These are phyloP conservation scores for Parasitella parasitica DNA, from an alignment of 371 early-diverging fungal genomes.

Conservation along the genomic window DNA sequence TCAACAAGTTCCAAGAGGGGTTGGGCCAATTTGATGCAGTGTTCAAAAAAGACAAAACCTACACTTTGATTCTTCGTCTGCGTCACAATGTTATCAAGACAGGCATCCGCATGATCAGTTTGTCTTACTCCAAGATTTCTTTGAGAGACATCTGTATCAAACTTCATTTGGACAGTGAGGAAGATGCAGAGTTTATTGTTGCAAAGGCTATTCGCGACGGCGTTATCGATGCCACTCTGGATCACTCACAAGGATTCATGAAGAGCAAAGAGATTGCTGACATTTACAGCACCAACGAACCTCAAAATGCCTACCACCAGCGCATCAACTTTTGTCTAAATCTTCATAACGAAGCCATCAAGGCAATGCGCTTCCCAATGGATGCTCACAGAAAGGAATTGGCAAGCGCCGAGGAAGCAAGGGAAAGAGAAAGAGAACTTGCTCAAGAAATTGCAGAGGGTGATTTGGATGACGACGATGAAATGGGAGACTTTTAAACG, in stretches of 20 bases:
- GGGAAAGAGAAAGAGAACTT: conserved; percentile 89
- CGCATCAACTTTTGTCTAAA: conserved; percentile 94
- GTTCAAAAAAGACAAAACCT: conserved; percentile 88
- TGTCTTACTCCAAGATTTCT: conserved; percentile 95
- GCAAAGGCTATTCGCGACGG: conserved; percentile 98
- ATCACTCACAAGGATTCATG: conserved; percentile 93
- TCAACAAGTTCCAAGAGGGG: conserved; percentile 89
- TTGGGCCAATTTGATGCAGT: conserved; percentile 70
- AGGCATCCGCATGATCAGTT: conserved; percentile 93
- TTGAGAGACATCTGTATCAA: conserved; percentile 94
- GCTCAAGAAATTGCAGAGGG: conserved; percentile 90
- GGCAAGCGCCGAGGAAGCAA: conserved; percentile 82
- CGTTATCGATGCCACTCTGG: conserved; percentile 94
- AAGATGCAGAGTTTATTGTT: conserved; percentile 98
- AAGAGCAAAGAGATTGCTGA: conserved; percentile 91
- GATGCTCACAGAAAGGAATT: conserved; percentile 82
- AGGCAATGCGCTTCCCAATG: conserved; percentile 95
- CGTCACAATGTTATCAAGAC: conserved; percentile 99
- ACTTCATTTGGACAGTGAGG: conserved; percentile 94
- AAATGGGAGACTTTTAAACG: conserved; percentile 50
- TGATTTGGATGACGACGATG: conserved; percentile 79
- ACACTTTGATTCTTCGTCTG: conserved; percentile 87
- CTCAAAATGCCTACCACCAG: conserved; percentile 92
- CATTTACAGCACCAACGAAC: conserved; percentile 94
- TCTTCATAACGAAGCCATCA: conserved; percentile 94